phyloP scores from a whole-genome alignment of 2,329 filamentous ascomycete species.

The Alternaria brassicae region DNA sequence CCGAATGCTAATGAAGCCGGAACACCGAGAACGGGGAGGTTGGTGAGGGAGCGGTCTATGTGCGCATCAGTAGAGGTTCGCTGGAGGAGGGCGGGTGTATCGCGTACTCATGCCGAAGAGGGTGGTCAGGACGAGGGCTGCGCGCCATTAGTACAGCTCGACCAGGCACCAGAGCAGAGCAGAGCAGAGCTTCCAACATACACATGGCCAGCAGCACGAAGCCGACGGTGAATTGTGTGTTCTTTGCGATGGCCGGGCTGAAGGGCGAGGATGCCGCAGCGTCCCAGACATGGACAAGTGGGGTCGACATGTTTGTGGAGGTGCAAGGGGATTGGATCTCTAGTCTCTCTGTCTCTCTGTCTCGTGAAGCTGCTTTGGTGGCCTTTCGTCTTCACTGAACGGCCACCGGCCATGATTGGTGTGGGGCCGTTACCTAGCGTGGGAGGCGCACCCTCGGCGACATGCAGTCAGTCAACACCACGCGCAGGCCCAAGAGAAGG shows the following conservation, averaged over 20 bases:
- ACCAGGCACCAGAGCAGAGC: slow-evolving; percentile 11
- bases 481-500: slow-evolving; percentile 13
- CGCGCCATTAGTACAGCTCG: slow-evolving; percentile 35
- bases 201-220: slow-evolving; percentile 77
- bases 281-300: slow-evolving; percentile 87
- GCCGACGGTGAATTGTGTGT: slow-evolving; percentile 81
- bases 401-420: slow-evolving; percentile 24
- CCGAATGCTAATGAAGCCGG: slow-evolving; percentile 89
- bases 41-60: slow-evolving; percentile 80
- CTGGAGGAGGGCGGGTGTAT: not conserved
- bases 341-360: no score
- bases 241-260: slow-evolving; percentile 78
- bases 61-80: slow-evolving; percentile 63
- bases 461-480: slow-evolving; percentile 19
- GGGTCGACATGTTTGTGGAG: slow-evolving; percentile 49
- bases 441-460: slow-evolving; percentile 28
- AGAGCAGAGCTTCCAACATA: slow-evolving; percentile 34
- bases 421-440: slow-evolving; percentile 24
- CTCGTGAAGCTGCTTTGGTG: slow-evolving; percentile 33
- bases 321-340: slow-evolving; percentile 25
- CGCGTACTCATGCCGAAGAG: slow-evolving; percentile 83
- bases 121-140: slow-evolving; percentile 72
- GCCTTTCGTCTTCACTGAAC: slow-evolving; percentile 30
- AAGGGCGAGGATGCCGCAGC: slow-evolving; percentile 88
- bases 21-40: slow-evolving; percentile 77